Percentiles rank a stretch among this genome's conserved stretches.
Evolutionary conservation across 345 rosid species (phyloP).

Genomic region (Aethionema arabicum): DNA sequence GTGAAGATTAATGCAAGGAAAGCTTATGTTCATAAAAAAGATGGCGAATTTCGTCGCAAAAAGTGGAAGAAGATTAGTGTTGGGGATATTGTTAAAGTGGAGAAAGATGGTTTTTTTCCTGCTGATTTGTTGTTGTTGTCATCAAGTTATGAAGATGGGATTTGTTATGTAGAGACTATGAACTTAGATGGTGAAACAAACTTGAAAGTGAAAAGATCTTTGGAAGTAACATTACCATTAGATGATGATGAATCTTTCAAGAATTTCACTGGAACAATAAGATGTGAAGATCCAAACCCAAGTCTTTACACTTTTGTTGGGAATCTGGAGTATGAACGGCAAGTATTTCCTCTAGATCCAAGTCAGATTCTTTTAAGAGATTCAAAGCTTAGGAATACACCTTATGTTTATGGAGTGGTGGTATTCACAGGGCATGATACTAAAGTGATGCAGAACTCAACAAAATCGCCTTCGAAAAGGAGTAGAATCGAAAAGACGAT

Average conservation of each 20-base stretch:
- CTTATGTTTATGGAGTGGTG: constrained; percentile 77
- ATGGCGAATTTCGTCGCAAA: constrained; percentile 58
- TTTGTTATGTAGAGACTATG: constrained; percentile 98
- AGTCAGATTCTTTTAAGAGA: constrained; percentile 92
- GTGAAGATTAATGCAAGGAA: constrained; percentile 77
- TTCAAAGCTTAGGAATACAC: constrained; percentile 92
- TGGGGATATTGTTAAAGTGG: constrained; percentile 83
- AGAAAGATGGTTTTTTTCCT: constrained; percentile 89
- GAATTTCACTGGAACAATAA: constrained; percentile 57
- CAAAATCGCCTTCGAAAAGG: constrained; percentile 85
- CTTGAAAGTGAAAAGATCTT: constrained; percentile 80
- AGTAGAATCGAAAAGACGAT: constrained; percentile 77
- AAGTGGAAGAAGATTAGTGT: constrained; percentile 75
- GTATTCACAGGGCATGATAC: constrained; percentile 91
- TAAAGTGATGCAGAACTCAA: constrained; percentile 95
- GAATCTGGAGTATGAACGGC: constrained; percentile 71
- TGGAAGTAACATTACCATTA: constrained; percentile 66
- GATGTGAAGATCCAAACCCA: constrained; percentile 94
- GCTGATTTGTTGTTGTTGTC: constrained; percentile 88
- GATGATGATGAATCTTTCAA: constrained; percentile 69
- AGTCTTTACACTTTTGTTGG: constrained; percentile 89
- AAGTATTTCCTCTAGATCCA: constrained; percentile 75
- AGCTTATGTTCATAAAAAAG: constrained; percentile 55
- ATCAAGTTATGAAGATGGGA: constrained; percentile 88
- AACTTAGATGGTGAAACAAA: constrained; percentile 98